Conservation (phyloP, 2,329 filamentous ascomycete genomes). For the Lecanosticta acicola region DNA sequence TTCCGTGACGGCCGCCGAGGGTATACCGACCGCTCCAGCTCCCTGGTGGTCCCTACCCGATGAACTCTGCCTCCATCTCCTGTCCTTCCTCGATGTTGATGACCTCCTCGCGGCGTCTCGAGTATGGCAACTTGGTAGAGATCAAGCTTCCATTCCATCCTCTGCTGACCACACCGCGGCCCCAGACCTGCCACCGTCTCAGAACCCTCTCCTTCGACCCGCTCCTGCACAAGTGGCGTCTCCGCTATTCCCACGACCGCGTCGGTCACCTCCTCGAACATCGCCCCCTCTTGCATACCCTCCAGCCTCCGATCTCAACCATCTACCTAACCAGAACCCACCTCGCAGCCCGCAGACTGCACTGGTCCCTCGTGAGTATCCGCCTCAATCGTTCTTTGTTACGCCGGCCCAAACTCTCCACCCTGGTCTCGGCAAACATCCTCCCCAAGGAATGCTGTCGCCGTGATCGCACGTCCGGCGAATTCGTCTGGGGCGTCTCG, state of each 20-base stretch:
- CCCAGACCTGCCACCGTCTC: slow-evolving; percentile 57
- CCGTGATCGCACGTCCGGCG: slow-evolving; percentile 29
- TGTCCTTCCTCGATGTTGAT: slow-evolving; percentile 43
- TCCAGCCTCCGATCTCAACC: slow-evolving; percentile 57
- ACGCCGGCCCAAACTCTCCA: slow-evolving; percentile 53
- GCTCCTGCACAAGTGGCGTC: slow-evolving; percentile 58
- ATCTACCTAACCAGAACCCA: slow-evolving; percentile 65
- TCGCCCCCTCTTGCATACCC: slow-evolving; percentile 53
- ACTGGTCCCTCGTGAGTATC: slow-evolving; percentile 60
- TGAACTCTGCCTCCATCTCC: slow-evolving; percentile 43
- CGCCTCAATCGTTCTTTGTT: slow-evolving; percentile 58
- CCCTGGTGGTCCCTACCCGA: slow-evolving; percentile 28
- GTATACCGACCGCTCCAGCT: background rate
- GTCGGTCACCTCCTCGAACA: slow-evolving; percentile 54
- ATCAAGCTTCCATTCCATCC: background rate
- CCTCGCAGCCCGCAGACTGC: slow-evolving; percentile 58
- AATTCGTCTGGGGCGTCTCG: slow-evolving; percentile 44
- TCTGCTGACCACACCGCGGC: slow-evolving; percentile 4
- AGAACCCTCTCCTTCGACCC: slow-evolving; percentile 58
- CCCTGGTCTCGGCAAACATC: slow-evolving; percentile 58
- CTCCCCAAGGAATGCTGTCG: slow-evolving; percentile 57
- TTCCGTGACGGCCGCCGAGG: background rate
- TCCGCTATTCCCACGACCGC: slow-evolving; percentile 51
- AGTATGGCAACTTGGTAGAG: slow-evolving; percentile 23
- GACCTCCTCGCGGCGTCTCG: slow-evolving; percentile 42